A percentile compares a stretch with the other conserved stretches of the same genome.
Evolutionary conservation across 2,329 filamentous ascomycete species (phyloP).

Genomic region (Trichoderma guizhouense): DNA sequence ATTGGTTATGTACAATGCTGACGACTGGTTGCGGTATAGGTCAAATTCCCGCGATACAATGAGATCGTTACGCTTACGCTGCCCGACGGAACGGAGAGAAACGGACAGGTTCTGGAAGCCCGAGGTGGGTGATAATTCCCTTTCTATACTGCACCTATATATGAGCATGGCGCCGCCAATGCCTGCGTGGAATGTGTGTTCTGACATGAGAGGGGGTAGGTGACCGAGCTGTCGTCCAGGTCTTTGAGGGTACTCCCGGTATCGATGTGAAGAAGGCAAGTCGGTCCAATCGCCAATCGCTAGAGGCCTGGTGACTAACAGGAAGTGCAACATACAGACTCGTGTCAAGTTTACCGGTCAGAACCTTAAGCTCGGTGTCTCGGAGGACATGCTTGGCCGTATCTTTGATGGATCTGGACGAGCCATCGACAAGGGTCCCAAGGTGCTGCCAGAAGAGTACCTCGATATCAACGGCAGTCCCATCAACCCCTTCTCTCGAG

Average conservation of each 20-base stretch:
- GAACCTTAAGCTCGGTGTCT: constrained; percentile 97
- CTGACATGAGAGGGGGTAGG: constrained; percentile 49
- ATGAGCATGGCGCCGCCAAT: background rate
- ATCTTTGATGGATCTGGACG: constrained; percentile 98
- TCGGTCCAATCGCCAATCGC: constrained; percentile 9
- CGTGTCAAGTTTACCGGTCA: constrained; percentile 96
- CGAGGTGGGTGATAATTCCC: constrained; percentile 61
- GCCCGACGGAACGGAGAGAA: constrained; percentile 89
- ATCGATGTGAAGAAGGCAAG: constrained; percentile 98
- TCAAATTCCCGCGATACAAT: constrained; percentile 97
- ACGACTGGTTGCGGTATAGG: constrained; percentile 49
- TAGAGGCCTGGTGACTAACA: constrained; percentile 23
- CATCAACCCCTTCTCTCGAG: constrained; percentile 97
- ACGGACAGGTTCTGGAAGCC: constrained; percentile 94
- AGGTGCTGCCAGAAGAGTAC: constrained; percentile 96
- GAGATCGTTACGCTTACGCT: constrained; percentile 96
- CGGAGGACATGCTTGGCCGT: constrained; percentile 98
- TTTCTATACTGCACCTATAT: background rate
- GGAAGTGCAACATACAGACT: constrained; percentile 54
- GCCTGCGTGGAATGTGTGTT: constrained; percentile 10
- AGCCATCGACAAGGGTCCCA: constrained; percentile 98
- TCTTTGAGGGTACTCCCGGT: constrained; percentile 94
- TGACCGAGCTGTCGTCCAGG: constrained; percentile 92
- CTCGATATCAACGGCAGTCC: constrained; percentile 98
- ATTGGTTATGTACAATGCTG: constrained; percentile 17